Evolutionary conservation across 805 yeast genomes (phyloP).

Genomic region (Cyberlindnera mycetangii): DNA sequence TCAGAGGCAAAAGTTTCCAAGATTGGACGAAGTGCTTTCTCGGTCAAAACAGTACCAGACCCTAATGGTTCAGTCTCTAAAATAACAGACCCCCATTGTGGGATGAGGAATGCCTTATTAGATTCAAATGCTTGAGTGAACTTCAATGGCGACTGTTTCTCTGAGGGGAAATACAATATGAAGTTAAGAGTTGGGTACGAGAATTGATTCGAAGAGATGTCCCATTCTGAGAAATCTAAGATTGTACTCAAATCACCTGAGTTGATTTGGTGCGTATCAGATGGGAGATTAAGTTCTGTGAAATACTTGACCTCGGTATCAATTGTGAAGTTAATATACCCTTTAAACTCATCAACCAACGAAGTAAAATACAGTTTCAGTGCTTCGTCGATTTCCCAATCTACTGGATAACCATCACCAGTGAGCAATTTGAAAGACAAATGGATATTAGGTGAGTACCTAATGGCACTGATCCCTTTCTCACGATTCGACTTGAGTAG

Average conservation of each 20-base stretch:
- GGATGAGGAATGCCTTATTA: slow-evolving; percentile 53
- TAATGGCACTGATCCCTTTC: slow-evolving; percentile 30
- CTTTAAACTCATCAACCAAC: slow-evolving; percentile 48
- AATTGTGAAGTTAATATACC: slow-evolving; percentile 66
- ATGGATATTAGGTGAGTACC: slow-evolving; percentile 60
- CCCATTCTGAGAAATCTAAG: slow-evolving; percentile 86
- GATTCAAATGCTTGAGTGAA: slow-evolving; percentile 17
- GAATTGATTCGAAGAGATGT: slow-evolving; percentile 50
- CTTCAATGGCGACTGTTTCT: slow-evolving; percentile 45
- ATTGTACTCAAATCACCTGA: slow-evolving; percentile 64
- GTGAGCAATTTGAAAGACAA: slow-evolving; percentile 71
- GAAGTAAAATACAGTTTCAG: slow-evolving; percentile 51
- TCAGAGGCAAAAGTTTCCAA: slow-evolving; percentile 74
- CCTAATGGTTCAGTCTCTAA: slow-evolving; percentile 36
- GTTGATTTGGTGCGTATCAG: slow-evolving; percentile 33
- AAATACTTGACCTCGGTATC: slow-evolving; percentile 77
- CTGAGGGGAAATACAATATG: slow-evolving; percentile 60
- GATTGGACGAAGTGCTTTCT: slow-evolving; percentile 49
- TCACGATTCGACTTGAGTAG: slow-evolving; percentile 23
- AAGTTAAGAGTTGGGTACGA: slow-evolving; percentile 71
- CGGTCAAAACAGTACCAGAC: slow-evolving; percentile 32
- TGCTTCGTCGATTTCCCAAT: slow-evolving; percentile 70
- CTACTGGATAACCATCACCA: slow-evolving; percentile 63
- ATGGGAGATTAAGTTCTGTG: slow-evolving; percentile 34
- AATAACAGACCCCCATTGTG: slow-evolving; percentile 79